Evolutionary conservation across 2,329 filamentous ascomycete genomes (phyloP).

Genomic region (Beauveria scarabaeidicola): DNA sequence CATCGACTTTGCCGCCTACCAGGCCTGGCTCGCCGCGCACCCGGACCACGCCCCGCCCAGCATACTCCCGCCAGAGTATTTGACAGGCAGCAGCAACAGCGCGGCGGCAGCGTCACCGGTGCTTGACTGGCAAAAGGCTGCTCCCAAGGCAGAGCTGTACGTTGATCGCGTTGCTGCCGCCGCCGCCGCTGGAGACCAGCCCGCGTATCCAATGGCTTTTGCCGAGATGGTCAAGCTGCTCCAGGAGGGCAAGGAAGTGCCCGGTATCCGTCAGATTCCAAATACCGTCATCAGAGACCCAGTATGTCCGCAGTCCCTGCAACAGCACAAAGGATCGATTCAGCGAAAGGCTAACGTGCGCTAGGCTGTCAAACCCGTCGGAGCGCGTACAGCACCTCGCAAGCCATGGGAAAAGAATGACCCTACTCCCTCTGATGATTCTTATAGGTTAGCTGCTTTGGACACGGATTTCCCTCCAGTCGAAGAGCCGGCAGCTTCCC

Average conservation of each 20-base stretch:
- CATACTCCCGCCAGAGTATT: slow-evolving; percentile 28
- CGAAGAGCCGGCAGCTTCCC: slow-evolving; percentile 26
- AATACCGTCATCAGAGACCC: slow-evolving; percentile 66
- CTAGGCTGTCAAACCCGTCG: slow-evolving; percentile 40
- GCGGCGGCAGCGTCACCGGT: slow-evolving; percentile 5
- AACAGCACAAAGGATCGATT: background rate
- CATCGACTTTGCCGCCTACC: slow-evolving; percentile 61
- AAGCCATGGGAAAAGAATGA: slow-evolving; percentile 72
- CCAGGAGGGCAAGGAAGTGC: slow-evolving; percentile 71
- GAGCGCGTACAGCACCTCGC: slow-evolving; percentile 37
- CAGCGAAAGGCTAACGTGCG: background rate
- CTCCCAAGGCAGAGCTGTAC: slow-evolving; percentile 39
- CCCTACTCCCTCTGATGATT: slow-evolving; percentile 10
- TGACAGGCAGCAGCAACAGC: slow-evolving; percentile 5
- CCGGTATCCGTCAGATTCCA: slow-evolving; percentile 81
- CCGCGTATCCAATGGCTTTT: slow-evolving; percentile 74
- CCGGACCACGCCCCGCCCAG: slow-evolving; percentile 27
- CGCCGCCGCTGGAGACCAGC: slow-evolving; percentile 33
- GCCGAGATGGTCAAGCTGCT: slow-evolving; percentile 80
- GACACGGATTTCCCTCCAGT: slow-evolving; percentile 30
- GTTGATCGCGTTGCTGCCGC: slow-evolving; percentile 29
- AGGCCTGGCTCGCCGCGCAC: slow-evolving; percentile 46
- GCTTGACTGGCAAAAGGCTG: slow-evolving; percentile 41
- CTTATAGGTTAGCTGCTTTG: slow-evolving; percentile 18
- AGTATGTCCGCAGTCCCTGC: slow-evolving; percentile 33